Conservation (phyloP, 495 filamentous ascomycete genomes). For the Aspergillus leporis region DNA sequence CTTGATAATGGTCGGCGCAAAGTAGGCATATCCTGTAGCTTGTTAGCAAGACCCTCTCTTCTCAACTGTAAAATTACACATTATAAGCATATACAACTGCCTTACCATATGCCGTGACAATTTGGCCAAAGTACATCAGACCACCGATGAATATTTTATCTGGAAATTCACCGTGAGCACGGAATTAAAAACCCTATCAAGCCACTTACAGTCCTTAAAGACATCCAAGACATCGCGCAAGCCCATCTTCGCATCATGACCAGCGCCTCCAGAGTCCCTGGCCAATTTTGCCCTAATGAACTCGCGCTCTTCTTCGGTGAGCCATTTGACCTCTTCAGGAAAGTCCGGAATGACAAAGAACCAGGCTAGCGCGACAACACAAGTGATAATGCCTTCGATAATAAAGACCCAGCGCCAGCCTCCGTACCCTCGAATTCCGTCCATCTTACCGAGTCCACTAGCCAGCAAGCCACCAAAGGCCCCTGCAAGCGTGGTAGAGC, state of each 20-base stretch:
- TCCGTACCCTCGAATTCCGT: constrained; percentile 60
- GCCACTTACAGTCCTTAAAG: constrained; percentile 74
- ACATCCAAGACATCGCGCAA: constrained; percentile 64
- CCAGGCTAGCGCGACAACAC: constrained; percentile 67
- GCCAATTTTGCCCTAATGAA: constrained; percentile 75
- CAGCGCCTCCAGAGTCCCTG: constrained; percentile 76
- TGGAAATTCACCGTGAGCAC: constrained; percentile 21
- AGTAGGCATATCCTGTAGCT: constrained; percentile 63
- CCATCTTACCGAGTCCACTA: constrained; percentile 78
- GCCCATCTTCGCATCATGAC: constrained; percentile 63
- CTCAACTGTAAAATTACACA: constrained; percentile 5
- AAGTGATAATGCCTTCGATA: constrained; percentile 74
- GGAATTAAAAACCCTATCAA: constrained; percentile 70
- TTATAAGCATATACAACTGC: constrained; percentile 77
- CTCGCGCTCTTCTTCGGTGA: constrained; percentile 71
- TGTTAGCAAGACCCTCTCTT: constrained; percentile 18
- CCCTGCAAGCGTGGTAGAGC: constrained; percentile 76
- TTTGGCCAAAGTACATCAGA: constrained; percentile 80
- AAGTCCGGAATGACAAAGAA: constrained; percentile 85
- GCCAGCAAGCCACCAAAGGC: constrained; percentile 87
- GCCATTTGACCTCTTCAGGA: constrained; percentile 57
- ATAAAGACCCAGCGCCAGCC: constrained; percentile 88
- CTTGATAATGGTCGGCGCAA: constrained; percentile 74
- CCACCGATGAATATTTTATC: constrained; percentile 72
- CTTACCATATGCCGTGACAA: constrained; percentile 39